Conservation (phyloP, 2,329 filamentous ascomycete genomes). For the Penicillium sclerotiorum region DNA sequence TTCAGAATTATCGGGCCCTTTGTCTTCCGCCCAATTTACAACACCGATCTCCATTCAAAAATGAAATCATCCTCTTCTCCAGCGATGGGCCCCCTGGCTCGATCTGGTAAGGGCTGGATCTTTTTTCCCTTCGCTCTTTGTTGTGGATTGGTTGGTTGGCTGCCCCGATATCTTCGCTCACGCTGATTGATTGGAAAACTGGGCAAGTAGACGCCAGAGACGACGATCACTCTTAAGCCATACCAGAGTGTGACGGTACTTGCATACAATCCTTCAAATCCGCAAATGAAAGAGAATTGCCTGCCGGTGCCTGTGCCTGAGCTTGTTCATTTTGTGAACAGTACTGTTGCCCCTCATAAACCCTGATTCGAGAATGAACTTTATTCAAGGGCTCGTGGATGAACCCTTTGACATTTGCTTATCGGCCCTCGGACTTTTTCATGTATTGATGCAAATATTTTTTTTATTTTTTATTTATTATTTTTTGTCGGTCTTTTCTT, state of each 20-base stretch:
- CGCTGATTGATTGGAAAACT: conserved; percentile 5
- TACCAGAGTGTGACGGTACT: conserved; percentile 9
- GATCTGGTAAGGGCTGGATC: not conserved
- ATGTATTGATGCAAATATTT: no score
- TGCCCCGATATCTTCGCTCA: not conserved
- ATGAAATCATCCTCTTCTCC: not conserved
- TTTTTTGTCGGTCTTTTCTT: no score
- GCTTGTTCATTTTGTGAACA: no score
- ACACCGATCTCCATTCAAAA: not conserved
- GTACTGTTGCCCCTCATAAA: conserved; percentile 4
- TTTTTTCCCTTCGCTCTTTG: not conserved
- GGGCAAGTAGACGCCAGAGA: conserved; percentile 7
- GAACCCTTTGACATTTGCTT: no score
- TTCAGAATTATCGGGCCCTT: no score
- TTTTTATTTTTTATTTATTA: no score
- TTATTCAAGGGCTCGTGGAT: no score
- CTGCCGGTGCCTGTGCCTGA: not conserved
- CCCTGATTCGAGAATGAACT: no score
- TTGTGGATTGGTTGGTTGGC: not conserved
- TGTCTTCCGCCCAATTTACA: no score
- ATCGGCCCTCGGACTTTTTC: no score
- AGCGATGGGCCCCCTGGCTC: not conserved
- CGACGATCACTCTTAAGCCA: conserved; percentile 15
- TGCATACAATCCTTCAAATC: not conserved
- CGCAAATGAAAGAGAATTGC: not conserved